Evolutionary conservation across 2,329 filamentous ascomycete species (phyloP).

Genomic region (Cladosporium colombiae): DNA sequence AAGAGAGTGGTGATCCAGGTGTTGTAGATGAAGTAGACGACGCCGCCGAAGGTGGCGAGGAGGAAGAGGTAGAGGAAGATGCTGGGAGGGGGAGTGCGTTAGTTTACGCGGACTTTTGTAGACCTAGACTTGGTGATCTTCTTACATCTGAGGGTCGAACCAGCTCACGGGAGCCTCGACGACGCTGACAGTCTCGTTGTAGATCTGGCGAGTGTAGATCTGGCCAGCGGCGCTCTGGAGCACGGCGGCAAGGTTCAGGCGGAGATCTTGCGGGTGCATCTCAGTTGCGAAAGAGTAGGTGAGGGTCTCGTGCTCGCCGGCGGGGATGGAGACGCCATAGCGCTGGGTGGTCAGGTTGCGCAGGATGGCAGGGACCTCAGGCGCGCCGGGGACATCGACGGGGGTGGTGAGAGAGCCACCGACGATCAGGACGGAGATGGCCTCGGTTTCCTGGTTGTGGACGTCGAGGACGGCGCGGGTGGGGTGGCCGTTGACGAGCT

Average conservation of each 20-base stretch:
- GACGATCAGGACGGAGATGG: conserved; percentile 74
- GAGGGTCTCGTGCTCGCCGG: conserved; percentile 73
- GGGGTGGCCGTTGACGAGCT: conserved; percentile 88
- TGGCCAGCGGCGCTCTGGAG: conserved; percentile 66
- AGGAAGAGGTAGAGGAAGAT: conserved; percentile 98
- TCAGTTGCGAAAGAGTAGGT: conserved; percentile 86
- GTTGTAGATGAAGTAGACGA: conserved; percentile 95
- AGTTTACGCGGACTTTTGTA: neutral
- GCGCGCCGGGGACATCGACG: conserved; percentile 51
- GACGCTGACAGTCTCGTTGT: conserved; percentile 79
- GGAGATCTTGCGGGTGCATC: conserved; percentile 88
- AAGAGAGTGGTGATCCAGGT: conserved; percentile 97
- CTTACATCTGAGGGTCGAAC: conserved; percentile 94
- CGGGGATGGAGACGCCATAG: conserved; percentile 72
- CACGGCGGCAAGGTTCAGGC: conserved; percentile 74
- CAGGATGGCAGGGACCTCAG: conserved; percentile 60
- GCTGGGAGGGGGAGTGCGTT: conserved; percentile 50
- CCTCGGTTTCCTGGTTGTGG: conserved; percentile 75
- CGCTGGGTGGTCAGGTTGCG: conserved; percentile 80
- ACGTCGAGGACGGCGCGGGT: conserved; percentile 82
- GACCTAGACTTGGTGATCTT: conserved; percentile 22
- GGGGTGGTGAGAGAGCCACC: conserved; percentile 70
- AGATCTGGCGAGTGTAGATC: conserved; percentile 75
- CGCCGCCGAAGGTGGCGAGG: conserved; percentile 72
- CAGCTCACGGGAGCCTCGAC: conserved; percentile 90